Conservation (phyloP, 306 rosid species). For the Trifolium repens region DNA sequence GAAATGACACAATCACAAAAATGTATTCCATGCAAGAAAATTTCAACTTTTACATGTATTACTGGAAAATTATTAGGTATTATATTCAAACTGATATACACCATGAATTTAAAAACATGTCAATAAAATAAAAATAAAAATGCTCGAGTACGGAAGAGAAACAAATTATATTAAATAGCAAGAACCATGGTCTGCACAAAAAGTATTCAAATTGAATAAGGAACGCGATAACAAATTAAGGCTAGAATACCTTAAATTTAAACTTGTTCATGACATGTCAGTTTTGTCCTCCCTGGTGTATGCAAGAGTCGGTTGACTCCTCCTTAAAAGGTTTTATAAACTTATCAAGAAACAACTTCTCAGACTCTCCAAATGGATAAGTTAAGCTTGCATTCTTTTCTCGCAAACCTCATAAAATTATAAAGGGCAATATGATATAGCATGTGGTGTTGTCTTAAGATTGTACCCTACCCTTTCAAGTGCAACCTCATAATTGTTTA, state of each 20-base stretch:
- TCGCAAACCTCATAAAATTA: too few relatives aligned
- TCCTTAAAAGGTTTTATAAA: not conserved
- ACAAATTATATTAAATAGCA: not conserved
- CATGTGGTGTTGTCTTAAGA: too few relatives aligned
- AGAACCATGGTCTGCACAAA: not conserved
- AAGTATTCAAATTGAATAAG: not conserved
- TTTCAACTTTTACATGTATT: not conserved
- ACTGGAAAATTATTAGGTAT: not conserved
- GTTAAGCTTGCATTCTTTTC: too few relatives aligned
- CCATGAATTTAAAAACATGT: not conserved
- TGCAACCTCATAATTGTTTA: too few relatives aligned
- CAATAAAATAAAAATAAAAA: not conserved
- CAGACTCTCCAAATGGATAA: too few relatives aligned
- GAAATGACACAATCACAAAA: not conserved
- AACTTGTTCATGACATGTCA: not conserved
- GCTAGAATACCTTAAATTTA: not conserved
- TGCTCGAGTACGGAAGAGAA: not conserved
- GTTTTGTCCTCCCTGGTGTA: not conserved
- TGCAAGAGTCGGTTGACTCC: not conserved
- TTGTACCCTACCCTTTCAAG: too few relatives aligned
- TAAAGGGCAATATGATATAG: too few relatives aligned
- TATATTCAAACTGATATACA: not conserved
- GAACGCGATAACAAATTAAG: not conserved
- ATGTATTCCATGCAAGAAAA: not conserved
- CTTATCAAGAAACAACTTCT: too few relatives aligned